phyloP scores from a whole-genome alignment of 805 yeast genomes.

The Starmerella ratchasimensis region DNA sequence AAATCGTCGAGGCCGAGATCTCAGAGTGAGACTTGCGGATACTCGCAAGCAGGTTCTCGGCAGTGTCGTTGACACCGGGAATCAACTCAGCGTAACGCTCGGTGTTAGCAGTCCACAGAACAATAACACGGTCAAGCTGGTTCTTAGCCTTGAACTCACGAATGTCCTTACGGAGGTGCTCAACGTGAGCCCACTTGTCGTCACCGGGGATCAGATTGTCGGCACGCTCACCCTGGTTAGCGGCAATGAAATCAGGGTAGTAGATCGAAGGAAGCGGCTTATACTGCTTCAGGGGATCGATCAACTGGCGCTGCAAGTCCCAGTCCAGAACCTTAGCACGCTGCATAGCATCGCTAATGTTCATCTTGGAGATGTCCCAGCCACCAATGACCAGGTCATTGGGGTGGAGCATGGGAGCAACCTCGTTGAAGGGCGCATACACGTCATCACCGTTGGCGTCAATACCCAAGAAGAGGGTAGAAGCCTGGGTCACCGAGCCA shows the following conservation, averaged over 20 bases:
- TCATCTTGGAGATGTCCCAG: conserved; percentile 76
- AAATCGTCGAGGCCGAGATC: conserved; percentile 83
- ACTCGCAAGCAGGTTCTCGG: conserved; percentile 59
- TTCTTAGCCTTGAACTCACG: conserved; percentile 59
- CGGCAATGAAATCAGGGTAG: conserved; percentile 93
- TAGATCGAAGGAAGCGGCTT: conserved; percentile 74
- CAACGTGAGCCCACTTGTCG: conserved; percentile 82
- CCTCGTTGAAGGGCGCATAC: conserved; percentile 80
- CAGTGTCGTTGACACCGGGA: conserved; percentile 75
- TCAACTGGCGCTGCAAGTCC: conserved; percentile 65
- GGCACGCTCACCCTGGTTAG: conserved; percentile 85
- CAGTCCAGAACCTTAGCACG: conserved; percentile 79
- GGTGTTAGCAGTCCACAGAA: conserved; percentile 95
- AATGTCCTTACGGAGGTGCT: conserved; percentile 72
- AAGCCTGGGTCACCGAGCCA: conserved; percentile 88
- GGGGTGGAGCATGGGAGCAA: conserved; percentile 80
- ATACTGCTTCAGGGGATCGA: conserved; percentile 44
- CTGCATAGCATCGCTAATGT: conserved; percentile 64
- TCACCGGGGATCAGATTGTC: conserved; percentile 62
- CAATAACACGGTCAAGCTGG: conserved; percentile 70
- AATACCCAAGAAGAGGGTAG: conserved; percentile 80
- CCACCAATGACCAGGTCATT: conserved; percentile 84
- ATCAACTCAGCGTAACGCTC: conserved; percentile 76
- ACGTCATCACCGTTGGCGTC: conserved; percentile 73
- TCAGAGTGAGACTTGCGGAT: conserved; percentile 71